Conservation (phyloP, 805 yeast genomes). For the Candida ovalis region DNA sequence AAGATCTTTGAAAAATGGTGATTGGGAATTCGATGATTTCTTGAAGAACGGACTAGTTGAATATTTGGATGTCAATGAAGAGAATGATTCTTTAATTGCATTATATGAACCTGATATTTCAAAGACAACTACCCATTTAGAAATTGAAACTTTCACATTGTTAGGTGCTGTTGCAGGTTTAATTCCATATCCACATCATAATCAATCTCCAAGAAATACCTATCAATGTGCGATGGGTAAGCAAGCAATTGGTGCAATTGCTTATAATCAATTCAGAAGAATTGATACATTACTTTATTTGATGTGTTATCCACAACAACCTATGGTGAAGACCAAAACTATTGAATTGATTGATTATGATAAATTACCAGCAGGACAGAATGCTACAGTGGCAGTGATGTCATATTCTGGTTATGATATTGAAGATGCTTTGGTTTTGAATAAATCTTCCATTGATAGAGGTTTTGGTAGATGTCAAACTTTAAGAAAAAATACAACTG, state of each 20-base stretch:
- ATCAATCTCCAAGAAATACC: constrained; percentile 89
- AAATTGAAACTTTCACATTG: constrained; percentile 92
- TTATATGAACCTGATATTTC: constrained; percentile 69
- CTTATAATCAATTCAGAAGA: constrained; percentile 92
- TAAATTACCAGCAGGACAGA: constrained; percentile 97
- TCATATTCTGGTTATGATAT: constrained; percentile 98
- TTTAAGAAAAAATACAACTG: constrained; percentile 84
- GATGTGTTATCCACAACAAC: constrained; percentile 99
- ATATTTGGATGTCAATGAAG: constrained; percentile 95
- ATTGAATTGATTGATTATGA: constrained; percentile 94
- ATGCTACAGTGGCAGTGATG: constrained; percentile 99
- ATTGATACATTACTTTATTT: constrained; percentile 90
- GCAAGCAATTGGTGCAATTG: constrained; percentile 99
- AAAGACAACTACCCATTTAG: constrained; percentile 74
- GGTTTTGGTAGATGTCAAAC: constrained; percentile 99
- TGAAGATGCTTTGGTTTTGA: constrained; percentile 95
- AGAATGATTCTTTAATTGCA: constrained; percentile 91
- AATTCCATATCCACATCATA: constrained; percentile 90
- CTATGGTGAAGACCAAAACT: constrained; percentile 97
- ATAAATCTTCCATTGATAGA: constrained; percentile 89
- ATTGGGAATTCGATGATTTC: constrained; percentile 88
- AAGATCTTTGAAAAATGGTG: constrained; percentile 55
- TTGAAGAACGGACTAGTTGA: constrained; percentile 84
- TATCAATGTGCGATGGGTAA: constrained; percentile 97
- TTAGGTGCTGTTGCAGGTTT: constrained; percentile 91